phyloP scores from a whole-genome alignment of 1,284 basidiomycete species.

The Tylopilus sp. region DNA sequence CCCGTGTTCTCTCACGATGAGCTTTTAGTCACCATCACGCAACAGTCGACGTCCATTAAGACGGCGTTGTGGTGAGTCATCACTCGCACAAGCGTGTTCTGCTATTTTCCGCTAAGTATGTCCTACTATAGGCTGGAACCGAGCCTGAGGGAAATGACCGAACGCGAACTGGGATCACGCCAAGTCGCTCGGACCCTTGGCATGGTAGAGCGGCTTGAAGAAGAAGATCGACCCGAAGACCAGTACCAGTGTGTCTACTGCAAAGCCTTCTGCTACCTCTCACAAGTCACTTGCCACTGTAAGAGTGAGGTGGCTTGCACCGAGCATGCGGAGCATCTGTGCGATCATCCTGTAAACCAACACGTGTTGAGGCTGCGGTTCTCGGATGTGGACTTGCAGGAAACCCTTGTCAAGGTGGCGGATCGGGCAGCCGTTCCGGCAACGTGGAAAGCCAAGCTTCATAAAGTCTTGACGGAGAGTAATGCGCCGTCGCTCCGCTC shows the following conservation, averaged over 20 bases:
- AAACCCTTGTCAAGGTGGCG: conserved; percentile 61
- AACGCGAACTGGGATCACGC: conserved; percentile 76
- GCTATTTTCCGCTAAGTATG: conserved; percentile 18
- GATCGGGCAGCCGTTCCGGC: conserved; percentile 73
- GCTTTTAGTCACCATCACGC: conserved; percentile 90
- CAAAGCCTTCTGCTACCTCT: conserved; percentile 95
- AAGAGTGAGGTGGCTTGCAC: conserved; percentile 79
- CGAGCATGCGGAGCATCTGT: conserved; percentile 79
- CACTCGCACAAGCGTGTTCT: conserved; percentile 6
- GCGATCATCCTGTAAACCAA: conserved; percentile 60
- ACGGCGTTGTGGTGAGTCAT: conserved; percentile 83
- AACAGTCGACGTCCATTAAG: conserved; percentile 89
- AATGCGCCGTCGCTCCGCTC: conserved; percentile 71
- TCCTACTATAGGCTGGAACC: conserved; percentile 66
- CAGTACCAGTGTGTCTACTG: conserved; percentile 94
- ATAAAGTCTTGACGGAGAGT: conserved; percentile 63
- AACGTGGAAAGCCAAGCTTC: conserved; percentile 73
- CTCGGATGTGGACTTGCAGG: conserved; percentile 74
- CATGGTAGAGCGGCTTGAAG: conserved; percentile 68
- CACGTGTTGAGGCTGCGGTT: conserved; percentile 77
- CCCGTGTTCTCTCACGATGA: conserved; percentile 99
- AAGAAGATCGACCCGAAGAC: conserved; percentile 83
- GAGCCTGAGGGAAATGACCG: conserved; percentile 85
- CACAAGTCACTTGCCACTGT: conserved; percentile 83
- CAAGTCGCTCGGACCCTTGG: conserved; percentile 53